These are phyloP conservation scores for Erysimum pusillum DNA, from an alignment of 441 rosid species.

Conservation along the genomic window DNA sequence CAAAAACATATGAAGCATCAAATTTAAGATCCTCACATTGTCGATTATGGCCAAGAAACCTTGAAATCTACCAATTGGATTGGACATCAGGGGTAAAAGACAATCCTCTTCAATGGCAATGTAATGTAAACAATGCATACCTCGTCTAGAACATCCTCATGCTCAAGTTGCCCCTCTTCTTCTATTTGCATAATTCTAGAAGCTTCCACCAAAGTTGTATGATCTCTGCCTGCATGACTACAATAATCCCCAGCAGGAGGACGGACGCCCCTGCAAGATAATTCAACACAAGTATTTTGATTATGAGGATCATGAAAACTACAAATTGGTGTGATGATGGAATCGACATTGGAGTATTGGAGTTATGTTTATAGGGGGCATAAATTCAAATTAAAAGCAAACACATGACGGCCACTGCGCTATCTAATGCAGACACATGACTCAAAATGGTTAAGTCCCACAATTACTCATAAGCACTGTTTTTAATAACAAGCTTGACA, in stretches of 20 bases:
- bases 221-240: slow-evolving; percentile 66
- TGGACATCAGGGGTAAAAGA: slow-evolving; percentile 6
- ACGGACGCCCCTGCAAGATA: slow-evolving; percentile 62
- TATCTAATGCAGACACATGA: slow-evolving; percentile 9
- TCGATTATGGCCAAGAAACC: neutral
- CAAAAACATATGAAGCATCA: slow-evolving; percentile 8
- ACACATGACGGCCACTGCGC: slow-evolving; percentile 14
- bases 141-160: slow-evolving; percentile 75
- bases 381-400: slow-evolving; percentile 9
- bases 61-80: slow-evolving; percentile 4
- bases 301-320: slow-evolving; percentile 15
- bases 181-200: slow-evolving; percentile 85
- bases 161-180: slow-evolving; percentile 76
- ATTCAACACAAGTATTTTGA: slow-evolving; percentile 36
- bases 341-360: neutral
- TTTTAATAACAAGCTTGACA: slow-evolving; percentile 17
- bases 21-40: neutral
- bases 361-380: neutral
- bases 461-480: slow-evolving; percentile 2
- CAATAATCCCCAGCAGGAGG: slow-evolving; percentile 76
- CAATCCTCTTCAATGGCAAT: slow-evolving; percentile 17
- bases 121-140: slow-evolving; percentile 48
- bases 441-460: slow-evolving; percentile 16
- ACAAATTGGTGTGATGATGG: slow-evolving; percentile 5
- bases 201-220: slow-evolving; percentile 82